A percentile compares a stretch with the other conserved stretches of the same genome.
phyloP scores from a whole-genome alignment of 371 early-diverging fungal genomes.

The Antonospora locustae region DNA sequence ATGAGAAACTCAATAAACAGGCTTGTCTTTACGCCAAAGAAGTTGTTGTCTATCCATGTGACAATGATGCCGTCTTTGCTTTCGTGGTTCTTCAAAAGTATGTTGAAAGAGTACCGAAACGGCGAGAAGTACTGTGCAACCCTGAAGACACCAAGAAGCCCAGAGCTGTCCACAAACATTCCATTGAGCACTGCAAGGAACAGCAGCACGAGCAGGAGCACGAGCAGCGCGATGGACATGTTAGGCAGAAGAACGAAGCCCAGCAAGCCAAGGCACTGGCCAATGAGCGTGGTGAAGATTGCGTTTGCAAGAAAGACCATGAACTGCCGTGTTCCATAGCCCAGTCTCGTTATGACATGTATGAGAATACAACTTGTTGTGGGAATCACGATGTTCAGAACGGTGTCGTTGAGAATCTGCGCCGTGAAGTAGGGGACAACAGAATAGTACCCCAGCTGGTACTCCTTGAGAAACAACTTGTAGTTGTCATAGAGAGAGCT shows the following conservation, averaged over 20 bases:
- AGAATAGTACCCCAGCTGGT: slow-evolving; percentile 31
- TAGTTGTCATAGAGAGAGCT: slow-evolving; percentile 26
- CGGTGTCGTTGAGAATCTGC: slow-evolving; percentile 25
- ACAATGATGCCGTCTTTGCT: no score
- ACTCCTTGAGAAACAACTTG: slow-evolving; percentile 30
- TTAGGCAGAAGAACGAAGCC: neutral
- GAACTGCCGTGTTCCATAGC: slow-evolving; percentile 2
- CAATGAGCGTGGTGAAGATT: neutral
- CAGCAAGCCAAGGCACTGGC: slow-evolving; percentile 31
- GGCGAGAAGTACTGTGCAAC: slow-evolving; percentile 40
- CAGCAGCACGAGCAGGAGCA: slow-evolving; percentile 32
- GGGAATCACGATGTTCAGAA: slow-evolving; percentile 25
- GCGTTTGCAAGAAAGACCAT: slow-evolving; percentile 13
- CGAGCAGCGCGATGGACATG: slow-evolving; percentile 15
- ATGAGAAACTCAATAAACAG: no score
- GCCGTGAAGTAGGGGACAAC: slow-evolving; percentile 33
- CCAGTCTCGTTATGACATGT: slow-evolving; percentile 16
- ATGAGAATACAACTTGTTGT: slow-evolving; percentile 10
- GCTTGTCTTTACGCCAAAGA: no score
- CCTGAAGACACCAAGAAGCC: slow-evolving; percentile 6
- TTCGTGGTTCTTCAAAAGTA: slow-evolving; percentile 37
- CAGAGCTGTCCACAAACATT: slow-evolving; percentile 23
- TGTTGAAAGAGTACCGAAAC: slow-evolving; percentile 35
- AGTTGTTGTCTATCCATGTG: no score
- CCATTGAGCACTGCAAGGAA: slow-evolving; percentile 36